Evolutionary conservation across 306 rosid genomes (phyloP), one percentile per base, ranked within the genome.

Genomic region (Trichosanthes cucumerina): DNA sequence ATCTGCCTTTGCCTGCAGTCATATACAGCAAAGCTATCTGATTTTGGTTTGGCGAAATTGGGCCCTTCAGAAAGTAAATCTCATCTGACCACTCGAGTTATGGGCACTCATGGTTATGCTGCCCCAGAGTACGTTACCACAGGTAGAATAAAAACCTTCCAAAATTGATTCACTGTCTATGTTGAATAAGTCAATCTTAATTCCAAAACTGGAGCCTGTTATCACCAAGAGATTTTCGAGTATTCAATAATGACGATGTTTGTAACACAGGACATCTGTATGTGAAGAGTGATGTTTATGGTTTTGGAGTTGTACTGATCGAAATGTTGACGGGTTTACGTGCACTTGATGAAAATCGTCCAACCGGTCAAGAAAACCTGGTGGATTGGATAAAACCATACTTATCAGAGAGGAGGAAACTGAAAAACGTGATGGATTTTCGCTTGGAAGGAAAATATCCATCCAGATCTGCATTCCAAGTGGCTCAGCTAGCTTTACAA

Each of bases 51-150:
- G 86, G 99, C 99, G 14, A 96, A 96, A 77, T n/a, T 89, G 85
- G 99, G 93, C 82, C 99, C 99, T 84, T 91, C 99, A 9, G 99
- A 93, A 18, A 96, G 99, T 87, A 91, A 83, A 78, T 96, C 99
- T 33, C 99, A 96, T 56, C 87, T 96, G 76, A 88, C 99, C 31
- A 96, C 99, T 75, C 84, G 97, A 57, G 96, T 96, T 38, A 92
- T 96, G 99, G 99, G 99, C 75, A 96, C 99, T 21, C 83, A 84
- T 78, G 99, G 99, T 62, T 96, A 96, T 84, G 97, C 99, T 7
- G 99, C 99, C 80, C 99, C 98, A 3, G 99, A 96, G 79, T 96
- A 96, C 62, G 87, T 96, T 65, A 89, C 90, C 70, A 96, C 98
- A 80, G 98, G 99, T 92, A 79, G 38, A 82, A 64, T 21, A 34